Percentiles rank a stretch among this genome's conserved stretches.
phyloP scores from a whole-genome alignment of 148 eudicot species.

The Amaranthus cruentus region DNA sequence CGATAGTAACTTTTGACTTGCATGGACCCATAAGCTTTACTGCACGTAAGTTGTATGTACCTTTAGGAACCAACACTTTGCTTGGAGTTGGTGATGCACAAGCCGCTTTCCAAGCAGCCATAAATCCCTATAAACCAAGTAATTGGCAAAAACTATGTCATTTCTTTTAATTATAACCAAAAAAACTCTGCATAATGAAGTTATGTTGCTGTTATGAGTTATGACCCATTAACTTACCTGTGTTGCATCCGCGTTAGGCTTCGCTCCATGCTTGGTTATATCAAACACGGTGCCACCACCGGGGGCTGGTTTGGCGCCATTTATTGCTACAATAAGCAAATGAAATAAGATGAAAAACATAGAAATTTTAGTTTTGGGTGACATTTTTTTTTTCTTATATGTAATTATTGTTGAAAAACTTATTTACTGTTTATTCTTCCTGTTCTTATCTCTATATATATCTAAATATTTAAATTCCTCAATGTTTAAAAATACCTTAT shows the following conservation, averaged over 20 bases:
- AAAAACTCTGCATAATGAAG: not conserved
- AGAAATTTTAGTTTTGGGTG: constrained; percentile 11
- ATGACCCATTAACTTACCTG: constrained; percentile 11
- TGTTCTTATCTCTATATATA: not conserved
- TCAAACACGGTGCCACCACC: constrained; percentile 13
- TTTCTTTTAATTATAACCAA: not conserved
- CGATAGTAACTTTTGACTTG: constrained; percentile 37
- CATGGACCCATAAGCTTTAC: constrained; percentile 50
- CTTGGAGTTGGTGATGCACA: constrained; percentile 33
- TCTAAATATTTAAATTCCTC: not conserved
- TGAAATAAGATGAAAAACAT: constrained; percentile 7
- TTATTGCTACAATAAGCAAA: constrained; percentile 6
- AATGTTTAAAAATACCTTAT: not conserved
- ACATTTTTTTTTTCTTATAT: constrained; percentile 8
- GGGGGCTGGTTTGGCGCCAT: not conserved
- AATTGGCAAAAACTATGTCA: not conserved
- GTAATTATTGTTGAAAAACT: not conserved
- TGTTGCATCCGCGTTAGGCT: constrained; percentile 31
- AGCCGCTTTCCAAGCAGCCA: constrained; percentile 53
- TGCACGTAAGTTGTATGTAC: constrained; percentile 22
- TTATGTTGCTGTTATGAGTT: not conserved
- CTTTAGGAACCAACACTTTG: constrained; percentile 45
- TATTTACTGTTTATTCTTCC: not conserved
- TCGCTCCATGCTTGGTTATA: constrained; percentile 26
- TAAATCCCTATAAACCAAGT: constrained; percentile 28